These are phyloP conservation scores for Golubevia sp. DNA, from an alignment of 1,284 basidiomycete species.

Conservation along the genomic window DNA sequence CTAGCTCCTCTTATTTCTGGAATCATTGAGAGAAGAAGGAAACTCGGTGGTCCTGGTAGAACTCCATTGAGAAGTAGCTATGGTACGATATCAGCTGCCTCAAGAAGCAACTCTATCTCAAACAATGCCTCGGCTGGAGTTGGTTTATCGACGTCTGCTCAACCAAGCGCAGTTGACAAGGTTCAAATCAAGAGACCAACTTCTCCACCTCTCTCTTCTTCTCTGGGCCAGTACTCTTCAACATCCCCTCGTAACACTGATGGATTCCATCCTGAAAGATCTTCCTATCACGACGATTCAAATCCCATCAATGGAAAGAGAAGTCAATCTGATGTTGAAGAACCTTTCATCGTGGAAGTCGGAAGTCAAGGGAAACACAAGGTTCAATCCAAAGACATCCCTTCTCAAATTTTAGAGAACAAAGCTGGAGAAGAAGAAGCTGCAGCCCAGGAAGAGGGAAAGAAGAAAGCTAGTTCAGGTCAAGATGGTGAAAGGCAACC, in stretches of 20 bases:
- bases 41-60: slow-evolving; percentile 38
- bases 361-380: slow-evolving; percentile 15
- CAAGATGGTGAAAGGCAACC: too few relatives aligned
- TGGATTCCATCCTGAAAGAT: background rate
- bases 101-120: background rate
- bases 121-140: background rate
- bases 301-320: background rate
- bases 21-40: slow-evolving; percentile 56
- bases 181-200: slow-evolving; percentile 42
- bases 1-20: slow-evolving; percentile 54
- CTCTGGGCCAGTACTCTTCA: background rate
- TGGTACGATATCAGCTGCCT: slow-evolving; percentile 22
- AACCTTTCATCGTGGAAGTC: slow-evolving; percentile 48
- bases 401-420: too few relatives aligned
- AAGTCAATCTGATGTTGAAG: too few relatives aligned
- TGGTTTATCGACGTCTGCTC: background rate
- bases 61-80: slow-evolving; percentile 41
- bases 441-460: too few relatives aligned
- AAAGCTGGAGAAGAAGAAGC: too few relatives aligned
- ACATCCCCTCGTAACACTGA: background rate
- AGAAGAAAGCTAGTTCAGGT: too few relatives aligned
- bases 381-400: too few relatives aligned
- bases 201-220: slow-evolving; percentile 12
- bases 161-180: slow-evolving; percentile 33
- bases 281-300: background rate